A percentile compares a stretch with the other conserved stretches of the same genome.
phyloP scores from a whole-genome alignment of 108 stramenopile genomes.

The Cyclotella kingstonii region DNA sequence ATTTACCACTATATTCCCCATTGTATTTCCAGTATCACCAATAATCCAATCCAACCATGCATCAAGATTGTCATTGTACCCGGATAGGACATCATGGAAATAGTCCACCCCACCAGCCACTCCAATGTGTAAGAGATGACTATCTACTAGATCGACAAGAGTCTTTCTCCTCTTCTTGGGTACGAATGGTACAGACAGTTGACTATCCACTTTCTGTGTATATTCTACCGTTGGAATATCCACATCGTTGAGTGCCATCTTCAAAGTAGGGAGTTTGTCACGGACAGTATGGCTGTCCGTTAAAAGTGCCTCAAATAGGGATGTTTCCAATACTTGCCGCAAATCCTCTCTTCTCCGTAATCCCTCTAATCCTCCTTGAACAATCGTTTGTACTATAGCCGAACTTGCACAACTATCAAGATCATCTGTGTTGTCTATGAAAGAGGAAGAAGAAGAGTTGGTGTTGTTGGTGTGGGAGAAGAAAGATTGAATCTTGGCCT shows the following conservation, averaged over 20 bases:
- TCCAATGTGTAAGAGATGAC: slow-evolving; percentile 32
- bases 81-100: slow-evolving; percentile 31
- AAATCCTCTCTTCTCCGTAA: slow-evolving; percentile 27
- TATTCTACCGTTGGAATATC: slow-evolving; percentile 14
- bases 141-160: slow-evolving; percentile 17
- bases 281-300: not conserved
- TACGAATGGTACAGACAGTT: not conserved
- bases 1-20: slow-evolving; percentile 7
- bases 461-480: too few species aligned
- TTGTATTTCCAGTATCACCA: slow-evolving; percentile 4
- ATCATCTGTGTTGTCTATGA: not conserved
- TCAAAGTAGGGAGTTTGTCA: slow-evolving; percentile 4
- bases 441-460: too few species aligned
- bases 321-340: slow-evolving; percentile 6
- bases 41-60: slow-evolving; percentile 23
- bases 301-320: slow-evolving; percentile 5
- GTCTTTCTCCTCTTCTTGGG: slow-evolving; percentile 13
- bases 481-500: slow-evolving; percentile 2
- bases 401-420: slow-evolving; percentile 25
- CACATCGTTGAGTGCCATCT: not conserved
- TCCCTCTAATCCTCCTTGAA: slow-evolving; percentile 23
- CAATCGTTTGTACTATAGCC: slow-evolving; percentile 24
- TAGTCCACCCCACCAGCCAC: slow-evolving; percentile 25
- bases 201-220: not conserved
- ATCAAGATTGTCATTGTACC: slow-evolving; percentile 38